phyloP scores from a whole-genome alignment of 2,329 filamentous ascomycete species.

The Dichotomopilus funicola region DNA sequence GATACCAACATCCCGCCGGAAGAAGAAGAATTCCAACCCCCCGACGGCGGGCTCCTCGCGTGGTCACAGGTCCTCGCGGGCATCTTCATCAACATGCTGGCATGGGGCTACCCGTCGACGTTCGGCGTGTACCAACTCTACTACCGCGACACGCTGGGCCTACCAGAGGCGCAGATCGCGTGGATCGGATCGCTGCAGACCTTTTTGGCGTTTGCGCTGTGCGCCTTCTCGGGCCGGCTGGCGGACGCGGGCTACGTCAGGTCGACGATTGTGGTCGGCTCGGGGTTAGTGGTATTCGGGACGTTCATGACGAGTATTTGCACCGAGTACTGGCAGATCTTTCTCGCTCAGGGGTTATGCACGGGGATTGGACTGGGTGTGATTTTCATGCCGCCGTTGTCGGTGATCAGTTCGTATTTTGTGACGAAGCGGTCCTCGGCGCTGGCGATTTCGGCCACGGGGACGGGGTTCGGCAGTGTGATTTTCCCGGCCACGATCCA shows the following conservation, averaged over 20 bases:
- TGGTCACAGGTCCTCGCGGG: constrained; percentile 46
- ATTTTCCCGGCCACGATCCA: constrained; percentile 55
- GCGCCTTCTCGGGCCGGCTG: constrained; percentile 43
- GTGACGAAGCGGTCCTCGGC: constrained; percentile 49
- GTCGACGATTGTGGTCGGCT: constrained; percentile 36
- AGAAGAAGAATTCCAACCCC: constrained; percentile 24
- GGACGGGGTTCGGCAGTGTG: constrained; percentile 55
- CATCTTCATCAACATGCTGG: constrained; percentile 41
- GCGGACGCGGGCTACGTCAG: constrained; percentile 44
- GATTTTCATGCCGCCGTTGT: constrained; percentile 47
- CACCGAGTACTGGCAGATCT: constrained; percentile 45
- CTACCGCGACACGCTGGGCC: constrained; percentile 33
- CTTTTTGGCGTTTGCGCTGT: constrained; percentile 44
- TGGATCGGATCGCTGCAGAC: constrained; percentile 47
- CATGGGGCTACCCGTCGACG: constrained; percentile 44
- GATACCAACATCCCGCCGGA: not conserved
- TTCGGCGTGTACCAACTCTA: constrained; percentile 46
- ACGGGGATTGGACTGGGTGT: constrained; percentile 50
- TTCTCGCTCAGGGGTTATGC: constrained; percentile 48
- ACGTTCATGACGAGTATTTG: constrained; percentile 43
- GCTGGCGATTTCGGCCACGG: constrained; percentile 52
- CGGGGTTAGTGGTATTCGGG: constrained; percentile 38
- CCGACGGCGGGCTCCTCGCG: constrained; percentile 41
- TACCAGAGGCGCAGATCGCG: constrained; percentile 34
- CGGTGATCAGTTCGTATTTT: constrained; percentile 54